phyloP scores from a whole-genome alignment of 2,329 filamentous ascomycete genomes.

The Hypoxylon sp. region DNA sequence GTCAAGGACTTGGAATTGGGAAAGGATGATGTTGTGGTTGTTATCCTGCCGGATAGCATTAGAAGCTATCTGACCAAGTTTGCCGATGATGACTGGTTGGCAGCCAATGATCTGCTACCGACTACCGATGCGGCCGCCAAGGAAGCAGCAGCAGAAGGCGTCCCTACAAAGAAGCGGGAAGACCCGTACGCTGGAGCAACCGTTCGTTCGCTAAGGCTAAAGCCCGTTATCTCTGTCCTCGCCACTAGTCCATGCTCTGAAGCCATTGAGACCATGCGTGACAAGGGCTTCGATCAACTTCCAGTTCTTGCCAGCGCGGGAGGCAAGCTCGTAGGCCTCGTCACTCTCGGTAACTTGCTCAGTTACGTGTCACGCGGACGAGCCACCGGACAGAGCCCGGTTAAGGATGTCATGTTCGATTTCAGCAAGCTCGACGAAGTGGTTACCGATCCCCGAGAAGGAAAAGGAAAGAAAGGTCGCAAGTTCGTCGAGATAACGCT shows the following conservation, averaged over 20 bases:
- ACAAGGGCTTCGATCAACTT: constrained; percentile 97
- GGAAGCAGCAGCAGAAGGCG: constrained; percentile 59
- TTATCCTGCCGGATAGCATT: constrained; percentile 94
- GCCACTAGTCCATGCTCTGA: constrained; percentile 80
- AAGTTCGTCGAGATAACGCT: constrained; percentile 95
- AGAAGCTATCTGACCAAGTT: constrained; percentile 98
- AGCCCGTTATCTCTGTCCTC: constrained; percentile 89
- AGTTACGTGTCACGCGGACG: constrained; percentile 89
- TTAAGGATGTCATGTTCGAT: constrained; percentile 96
- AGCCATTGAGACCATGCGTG: constrained; percentile 97
- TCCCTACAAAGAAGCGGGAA: constrained; percentile 54
- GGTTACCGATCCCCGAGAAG: constrained; percentile 81
- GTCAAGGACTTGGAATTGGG: constrained; percentile 81
- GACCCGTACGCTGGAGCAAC: constrained; percentile 84
- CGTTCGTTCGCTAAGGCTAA: constrained; percentile 85
- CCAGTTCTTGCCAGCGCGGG: constrained; percentile 82
- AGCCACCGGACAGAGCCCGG: constrained; percentile 77
- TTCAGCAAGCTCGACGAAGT: constrained; percentile 90
- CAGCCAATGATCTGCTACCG: constrained; percentile 93
- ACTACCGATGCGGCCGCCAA: constrained; percentile 59
- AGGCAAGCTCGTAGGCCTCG: constrained; percentile 84
- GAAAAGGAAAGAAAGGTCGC: constrained; percentile 62
- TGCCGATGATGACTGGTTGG: constrained; percentile 98
- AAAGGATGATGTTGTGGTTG: constrained; percentile 89
- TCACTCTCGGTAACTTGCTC: constrained; percentile 94